Percentiles rank a stretch among this genome's conserved stretches.
These are phyloP conservation scores for Escovopsis sp. DNA, from an alignment of 2,329 filamentous ascomycete species.

Conservation along the genomic window DNA sequence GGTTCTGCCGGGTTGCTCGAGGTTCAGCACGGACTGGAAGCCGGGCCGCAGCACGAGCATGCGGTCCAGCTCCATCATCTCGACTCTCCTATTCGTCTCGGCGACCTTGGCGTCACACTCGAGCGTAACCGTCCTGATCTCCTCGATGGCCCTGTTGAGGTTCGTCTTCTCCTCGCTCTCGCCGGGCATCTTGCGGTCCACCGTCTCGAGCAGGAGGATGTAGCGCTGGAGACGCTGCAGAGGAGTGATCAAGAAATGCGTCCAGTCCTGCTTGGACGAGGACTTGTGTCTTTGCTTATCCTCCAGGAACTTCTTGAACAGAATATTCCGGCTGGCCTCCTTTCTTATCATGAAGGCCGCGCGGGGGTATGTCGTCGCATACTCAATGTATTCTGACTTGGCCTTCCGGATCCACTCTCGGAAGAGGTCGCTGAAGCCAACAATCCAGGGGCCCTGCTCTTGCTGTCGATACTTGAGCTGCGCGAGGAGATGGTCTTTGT, in stretches of 20 bases:
- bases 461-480: conserved; percentile 95
- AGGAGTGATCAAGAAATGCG: conserved; percentile 83
- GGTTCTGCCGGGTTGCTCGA: conserved; percentile 86
- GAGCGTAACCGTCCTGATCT: conserved; percentile 76
- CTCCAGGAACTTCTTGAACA: conserved; percentile 78
- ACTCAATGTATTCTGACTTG: conserved; percentile 76
- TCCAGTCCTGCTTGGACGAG: conserved; percentile 78
- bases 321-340: conserved; percentile 69
- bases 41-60: conserved; percentile 77
- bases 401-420: conserved; percentile 97
- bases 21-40: conserved; percentile 78
- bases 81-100: conserved; percentile 82
- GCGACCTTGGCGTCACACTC: conserved; percentile 89
- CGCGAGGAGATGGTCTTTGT: conserved; percentile 81
- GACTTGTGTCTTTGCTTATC: conserved; percentile 63
- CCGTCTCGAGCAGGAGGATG: conserved; percentile 64
- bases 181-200: conserved; percentile 66
- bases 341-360: conserved; percentile 72
- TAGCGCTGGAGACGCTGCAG: conserved; percentile 90
- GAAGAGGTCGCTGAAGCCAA: conserved; percentile 93
- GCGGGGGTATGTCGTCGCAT: conserved; percentile 73
- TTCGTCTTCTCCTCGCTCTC: conserved; percentile 87
- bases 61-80: conserved; percentile 66
- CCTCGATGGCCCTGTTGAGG: conserved; percentile 68
- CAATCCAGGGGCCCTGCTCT: conserved; percentile 89